Percentiles rank a stretch among this genome's conserved stretches.
Evolutionary conservation across 495 filamentous ascomycete genomes (phyloP).

Genomic region (Darksidea phi): DNA sequence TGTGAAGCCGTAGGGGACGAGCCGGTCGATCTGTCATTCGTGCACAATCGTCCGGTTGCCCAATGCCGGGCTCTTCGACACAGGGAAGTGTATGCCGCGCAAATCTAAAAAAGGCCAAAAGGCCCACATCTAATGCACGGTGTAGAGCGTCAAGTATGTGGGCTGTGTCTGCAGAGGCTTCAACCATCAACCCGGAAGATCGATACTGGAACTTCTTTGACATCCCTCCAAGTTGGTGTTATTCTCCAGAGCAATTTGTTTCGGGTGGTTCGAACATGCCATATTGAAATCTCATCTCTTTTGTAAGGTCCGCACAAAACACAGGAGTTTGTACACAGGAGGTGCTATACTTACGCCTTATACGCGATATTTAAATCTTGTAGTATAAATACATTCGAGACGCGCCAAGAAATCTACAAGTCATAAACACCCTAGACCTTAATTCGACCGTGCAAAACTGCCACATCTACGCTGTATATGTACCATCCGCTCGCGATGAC

Average conservation of each 20-base stretch:
- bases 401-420: too few relatives aligned
- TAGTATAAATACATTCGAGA: too few relatives aligned
- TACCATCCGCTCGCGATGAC: too few relatives aligned
- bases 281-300: constrained; percentile 4
- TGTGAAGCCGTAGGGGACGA: not conserved
- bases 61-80: not conserved
- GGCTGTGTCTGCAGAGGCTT: constrained; percentile 5
- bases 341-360: too few relatives aligned
- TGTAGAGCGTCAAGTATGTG: constrained; percentile 11
- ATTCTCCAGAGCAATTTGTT: not conserved
- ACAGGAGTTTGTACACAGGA: too few relatives aligned
- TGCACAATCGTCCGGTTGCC: constrained; percentile 12
- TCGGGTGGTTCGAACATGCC: not conserved
- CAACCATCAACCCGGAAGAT: not conserved
- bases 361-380: too few relatives aligned
- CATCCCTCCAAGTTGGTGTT: not conserved
- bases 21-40: constrained; percentile 11
- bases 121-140: constrained; percentile 5
- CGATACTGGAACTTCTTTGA: not conserved
- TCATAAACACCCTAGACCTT: too few relatives aligned
- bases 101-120: constrained; percentile 1
- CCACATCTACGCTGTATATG: too few relatives aligned
- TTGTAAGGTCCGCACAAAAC: not conserved
- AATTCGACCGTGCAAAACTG: too few relatives aligned
- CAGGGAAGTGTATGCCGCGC: not conserved